phyloP scores from a whole-genome alignment of 2,329 filamentous ascomycete species.

The Pseudocercospora fijiensis region DNA sequence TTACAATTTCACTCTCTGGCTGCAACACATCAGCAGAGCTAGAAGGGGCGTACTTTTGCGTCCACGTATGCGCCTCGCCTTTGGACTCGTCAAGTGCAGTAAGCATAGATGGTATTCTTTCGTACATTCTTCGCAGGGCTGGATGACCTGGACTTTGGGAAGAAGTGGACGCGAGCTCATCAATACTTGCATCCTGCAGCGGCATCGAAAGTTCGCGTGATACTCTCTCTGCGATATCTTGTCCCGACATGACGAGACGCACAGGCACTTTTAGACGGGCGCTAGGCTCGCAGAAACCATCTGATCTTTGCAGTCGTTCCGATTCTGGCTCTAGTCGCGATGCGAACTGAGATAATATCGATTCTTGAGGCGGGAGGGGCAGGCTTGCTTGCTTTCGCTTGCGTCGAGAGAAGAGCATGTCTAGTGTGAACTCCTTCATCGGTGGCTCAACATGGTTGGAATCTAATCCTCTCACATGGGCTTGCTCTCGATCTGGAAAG shows the following conservation, averaged over 20 bases:
- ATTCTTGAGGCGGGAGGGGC: slow-evolving; percentile 31
- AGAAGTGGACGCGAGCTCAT: slow-evolving; percentile 20
- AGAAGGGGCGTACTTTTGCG: slow-evolving; percentile 78
- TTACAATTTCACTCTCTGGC: slow-evolving; percentile 63
- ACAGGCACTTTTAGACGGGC: slow-evolving; percentile 31
- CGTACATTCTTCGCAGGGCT: slow-evolving; percentile 60
- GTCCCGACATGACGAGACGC: slow-evolving; percentile 36
- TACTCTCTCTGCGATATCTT: slow-evolving; percentile 42
- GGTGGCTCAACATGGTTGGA: neutral
- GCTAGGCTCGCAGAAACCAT: slow-evolving; percentile 39
- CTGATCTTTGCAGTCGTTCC: slow-evolving; percentile 25
- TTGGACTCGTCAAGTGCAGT: slow-evolving; percentile 78
- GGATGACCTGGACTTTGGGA: slow-evolving; percentile 49
- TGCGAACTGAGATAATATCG: slow-evolving; percentile 26
- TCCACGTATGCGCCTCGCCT: slow-evolving; percentile 74
- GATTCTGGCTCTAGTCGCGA: slow-evolving; percentile 25
- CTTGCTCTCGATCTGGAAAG: slow-evolving; percentile 68
- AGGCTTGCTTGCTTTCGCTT: slow-evolving; percentile 39
- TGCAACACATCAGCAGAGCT: slow-evolving; percentile 73
- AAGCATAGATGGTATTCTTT: slow-evolving; percentile 59
- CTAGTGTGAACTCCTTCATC: neutral
- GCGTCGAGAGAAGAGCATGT: slow-evolving; percentile 28
- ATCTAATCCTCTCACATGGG: slow-evolving; percentile 59
- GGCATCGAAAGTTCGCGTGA: slow-evolving; percentile 31
- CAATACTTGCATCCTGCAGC: slow-evolving; percentile 11